Conservation (phyloP, 2,329 filamentous ascomycete genomes). For the Malbranchea zuffiana region DNA sequence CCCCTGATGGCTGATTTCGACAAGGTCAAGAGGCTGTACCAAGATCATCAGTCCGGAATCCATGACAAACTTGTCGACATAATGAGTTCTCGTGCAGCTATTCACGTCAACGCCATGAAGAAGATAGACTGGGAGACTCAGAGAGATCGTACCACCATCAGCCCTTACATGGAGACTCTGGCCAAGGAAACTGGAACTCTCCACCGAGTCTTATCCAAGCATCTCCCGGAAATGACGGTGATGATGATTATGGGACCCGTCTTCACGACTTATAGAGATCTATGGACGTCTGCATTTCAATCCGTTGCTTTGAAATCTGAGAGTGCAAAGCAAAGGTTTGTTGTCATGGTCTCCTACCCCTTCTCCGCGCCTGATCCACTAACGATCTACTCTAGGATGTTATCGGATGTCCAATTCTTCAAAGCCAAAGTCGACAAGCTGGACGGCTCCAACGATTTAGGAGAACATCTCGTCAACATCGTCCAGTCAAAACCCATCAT, state of each 20-base stretch:
- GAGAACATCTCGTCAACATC: slow-evolving; percentile 52
- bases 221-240: slow-evolving; percentile 66
- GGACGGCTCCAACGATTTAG: slow-evolving; percentile 65
- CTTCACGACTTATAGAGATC: slow-evolving; percentile 68
- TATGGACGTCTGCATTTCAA: slow-evolving; percentile 61
- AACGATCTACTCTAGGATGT: slow-evolving; percentile 46
- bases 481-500: slow-evolving; percentile 29
- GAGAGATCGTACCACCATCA: slow-evolving; percentile 39
- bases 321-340: slow-evolving; percentile 60
- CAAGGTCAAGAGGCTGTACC: slow-evolving; percentile 68
- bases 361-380: not conserved
- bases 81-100: slow-evolving; percentile 65
- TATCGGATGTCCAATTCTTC: slow-evolving; percentile 65
- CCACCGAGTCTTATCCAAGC: slow-evolving; percentile 71
- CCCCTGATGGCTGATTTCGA: slow-evolving; percentile 73
- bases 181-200: slow-evolving; percentile 76
- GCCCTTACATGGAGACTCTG: slow-evolving; percentile 74
- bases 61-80: slow-evolving; percentile 91
- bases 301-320: slow-evolving; percentile 55
- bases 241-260: slow-evolving; percentile 77
- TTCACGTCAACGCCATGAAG: slow-evolving; percentile 65
- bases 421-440: slow-evolving; percentile 61
- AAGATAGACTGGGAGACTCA: slow-evolving; percentile 61
- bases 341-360: not conserved
- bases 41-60: slow-evolving; percentile 83